Percentiles rank a stretch among this genome's conserved stretches.
Evolutionary conservation across 345 rosid genomes (phyloP).

Genomic region (Eutrema yunnanense): DNA sequence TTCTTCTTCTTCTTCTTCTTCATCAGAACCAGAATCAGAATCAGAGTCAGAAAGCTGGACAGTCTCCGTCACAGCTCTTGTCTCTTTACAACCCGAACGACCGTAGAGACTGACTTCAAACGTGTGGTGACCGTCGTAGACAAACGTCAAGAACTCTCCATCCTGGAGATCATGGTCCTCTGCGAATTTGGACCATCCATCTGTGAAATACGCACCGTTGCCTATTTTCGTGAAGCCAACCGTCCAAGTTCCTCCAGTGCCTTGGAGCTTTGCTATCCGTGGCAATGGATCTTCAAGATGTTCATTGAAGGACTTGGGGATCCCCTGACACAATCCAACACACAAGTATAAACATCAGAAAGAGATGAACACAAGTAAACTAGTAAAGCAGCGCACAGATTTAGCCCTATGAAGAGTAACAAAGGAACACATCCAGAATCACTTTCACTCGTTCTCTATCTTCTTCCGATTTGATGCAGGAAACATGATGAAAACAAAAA

Average conservation of each 20-base stretch:
- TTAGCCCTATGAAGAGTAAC: not conserved
- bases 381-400: not conserved
- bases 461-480: not conserved
- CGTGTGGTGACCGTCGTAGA: conserved; percentile 1
- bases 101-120: conserved; percentile 22
- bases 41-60: not conserved
- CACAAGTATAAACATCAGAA: not conserved
- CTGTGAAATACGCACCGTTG: not conserved
- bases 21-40: not conserved
- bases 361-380: too few relatives aligned
- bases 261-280: not conserved
- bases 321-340: conserved; percentile 5
- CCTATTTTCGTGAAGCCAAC: not conserved
- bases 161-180: conserved; percentile 14
- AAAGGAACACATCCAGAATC: not conserved
- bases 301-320: conserved; percentile 3
- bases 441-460: not conserved
- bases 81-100: conserved; percentile 7
- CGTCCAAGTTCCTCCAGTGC: conserved; percentile 9
- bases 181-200: conserved; percentile 22
- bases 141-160: conserved; percentile 24
- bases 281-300: conserved; percentile 18
- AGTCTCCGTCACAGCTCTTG: not conserved
- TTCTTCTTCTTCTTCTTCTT: not conserved
- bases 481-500: not conserved